A percentile compares a stretch with the other conserved stretches of the same genome.
Conservation (phyloP, 208 protist species). For the Leishmania braziliensis region DNA sequence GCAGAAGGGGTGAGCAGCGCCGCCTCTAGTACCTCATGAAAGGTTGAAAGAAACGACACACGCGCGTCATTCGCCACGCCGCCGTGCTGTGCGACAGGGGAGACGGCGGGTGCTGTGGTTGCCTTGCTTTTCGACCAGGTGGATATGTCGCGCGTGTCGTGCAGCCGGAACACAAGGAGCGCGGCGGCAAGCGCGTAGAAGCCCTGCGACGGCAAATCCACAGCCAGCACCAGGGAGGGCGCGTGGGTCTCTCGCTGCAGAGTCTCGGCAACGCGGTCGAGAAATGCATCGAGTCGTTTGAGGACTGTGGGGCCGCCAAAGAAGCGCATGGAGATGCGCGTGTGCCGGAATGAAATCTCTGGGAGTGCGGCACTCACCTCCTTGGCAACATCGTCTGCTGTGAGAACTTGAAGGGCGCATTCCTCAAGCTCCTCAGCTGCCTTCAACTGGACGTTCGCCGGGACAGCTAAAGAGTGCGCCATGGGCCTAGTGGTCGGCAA, state of each 20-base stretch:
- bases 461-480: neutral
- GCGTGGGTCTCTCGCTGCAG: neutral
- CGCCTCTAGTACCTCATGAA: constrained; percentile 12
- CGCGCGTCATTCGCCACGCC: constrained; percentile 3
- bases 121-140: neutral
- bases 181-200: constrained; percentile 31
- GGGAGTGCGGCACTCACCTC: constrained; percentile 8
- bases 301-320: constrained; percentile 4
- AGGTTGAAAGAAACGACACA: constrained; percentile 14
- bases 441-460: neutral
- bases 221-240: constrained; percentile 19
- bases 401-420: neutral
- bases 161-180: constrained; percentile 24
- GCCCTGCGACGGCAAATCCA: constrained; percentile 15
- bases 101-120: neutral
- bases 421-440: neutral
- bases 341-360: constrained; percentile 6
- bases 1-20: constrained; percentile 1
- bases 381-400: constrained; percentile 17
- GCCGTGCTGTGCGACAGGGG: no score
- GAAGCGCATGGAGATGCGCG: constrained; percentile 11
- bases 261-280: constrained; percentile 3
- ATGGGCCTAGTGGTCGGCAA: neutral
- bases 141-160: neutral
- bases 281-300: constrained; percentile 13